A percentile compares a stretch with the other conserved stretches of the same genome.
Conservation (phyloP, 805 yeast species). For the Cyberlindnera euphorbiae region DNA sequence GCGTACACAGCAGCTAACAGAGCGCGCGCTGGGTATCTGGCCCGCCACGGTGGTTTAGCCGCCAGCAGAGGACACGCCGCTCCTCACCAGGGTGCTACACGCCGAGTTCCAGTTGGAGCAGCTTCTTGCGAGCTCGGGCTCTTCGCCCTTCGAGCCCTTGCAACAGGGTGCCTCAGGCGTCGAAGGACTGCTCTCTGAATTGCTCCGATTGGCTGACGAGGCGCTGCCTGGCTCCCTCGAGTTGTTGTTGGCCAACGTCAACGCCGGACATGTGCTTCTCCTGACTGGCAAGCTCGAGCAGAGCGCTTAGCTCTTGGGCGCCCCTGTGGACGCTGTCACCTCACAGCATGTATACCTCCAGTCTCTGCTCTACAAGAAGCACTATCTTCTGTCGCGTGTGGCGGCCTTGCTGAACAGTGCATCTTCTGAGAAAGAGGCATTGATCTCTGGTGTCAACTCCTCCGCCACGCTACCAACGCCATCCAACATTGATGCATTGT, state of each 20-base stretch:
- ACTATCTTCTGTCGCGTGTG: conserved; percentile 9
- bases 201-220: not conserved
- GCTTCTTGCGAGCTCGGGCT: not conserved
- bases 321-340: not conserved
- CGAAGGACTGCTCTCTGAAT: not conserved
- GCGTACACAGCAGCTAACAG: not conserved
- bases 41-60: not conserved
- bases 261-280: conserved; percentile 4
- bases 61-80: not conserved
- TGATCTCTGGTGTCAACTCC: conserved; percentile 14
- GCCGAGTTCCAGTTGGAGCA: not conserved
- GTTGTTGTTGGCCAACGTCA: conserved; percentile 1
- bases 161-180: not conserved
- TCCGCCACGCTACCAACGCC: conserved; percentile 12
- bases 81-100: not conserved
- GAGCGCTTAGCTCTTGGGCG: too few relatives aligned
- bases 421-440: conserved; percentile 1
- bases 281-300: not conserved
- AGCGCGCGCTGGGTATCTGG: not conserved
- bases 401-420: conserved; percentile 2
- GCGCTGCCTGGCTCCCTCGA: conserved; percentile 1
- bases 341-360: conserved; percentile 1
- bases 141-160: not conserved
- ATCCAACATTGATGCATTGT: conserved; percentile 19
- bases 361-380: conserved; percentile 13